Base-by-base conservation (phyloP, 2,329 filamentous ascomycete species). In the Ophiostoma tasmaniense region DNA sequence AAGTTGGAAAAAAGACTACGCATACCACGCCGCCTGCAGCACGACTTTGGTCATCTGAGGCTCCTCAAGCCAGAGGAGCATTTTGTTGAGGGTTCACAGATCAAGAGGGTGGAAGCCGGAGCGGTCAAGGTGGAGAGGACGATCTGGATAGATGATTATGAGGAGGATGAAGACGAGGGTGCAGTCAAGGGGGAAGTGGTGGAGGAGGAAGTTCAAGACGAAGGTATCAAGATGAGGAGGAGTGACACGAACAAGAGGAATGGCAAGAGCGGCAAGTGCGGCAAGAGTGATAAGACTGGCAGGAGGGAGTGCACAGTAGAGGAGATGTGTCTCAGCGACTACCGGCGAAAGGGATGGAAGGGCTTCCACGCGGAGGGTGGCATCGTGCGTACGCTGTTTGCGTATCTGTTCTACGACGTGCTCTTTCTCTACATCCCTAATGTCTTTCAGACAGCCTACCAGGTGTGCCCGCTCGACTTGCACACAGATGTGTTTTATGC, bases 391-490 rank as follows among this genome's bases (percentile, higher is more conserved):
- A 99, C 95, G 0, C 82, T 99, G 33, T 93, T 93, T 78, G 90
- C 89, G 17, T 94, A 95, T 75, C 86, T 99, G 22, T 97, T 98
- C 81, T 95, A 89, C 81, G 94, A 99, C 78, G 86, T 98, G 30
- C 81, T 99, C 7, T 98, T 98, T 79, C 83, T 92, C 33, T 97
- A 96, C 78, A 86, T 98, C 5, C 94, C 95, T 33, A 97, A 98
- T 74, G 94, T 99, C 68, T 99, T 99, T 78, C 94, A 98, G 77
- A 99, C 95, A 6, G 87, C 90, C 0, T 99, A 92, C 76, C 95
- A 99, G 78, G 96, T 92, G 0, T 97, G 92, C 75, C 95, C 95
- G 0, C 81, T 99, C 3, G 95, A 99, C 77, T 81, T 99, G 6
- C 90, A 96, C 76, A 97, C 93, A 0, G 95, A 99, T 76, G 89